Conservation (phyloP, 352 stramenopile species). For the Plasmopara viticola region DNA sequence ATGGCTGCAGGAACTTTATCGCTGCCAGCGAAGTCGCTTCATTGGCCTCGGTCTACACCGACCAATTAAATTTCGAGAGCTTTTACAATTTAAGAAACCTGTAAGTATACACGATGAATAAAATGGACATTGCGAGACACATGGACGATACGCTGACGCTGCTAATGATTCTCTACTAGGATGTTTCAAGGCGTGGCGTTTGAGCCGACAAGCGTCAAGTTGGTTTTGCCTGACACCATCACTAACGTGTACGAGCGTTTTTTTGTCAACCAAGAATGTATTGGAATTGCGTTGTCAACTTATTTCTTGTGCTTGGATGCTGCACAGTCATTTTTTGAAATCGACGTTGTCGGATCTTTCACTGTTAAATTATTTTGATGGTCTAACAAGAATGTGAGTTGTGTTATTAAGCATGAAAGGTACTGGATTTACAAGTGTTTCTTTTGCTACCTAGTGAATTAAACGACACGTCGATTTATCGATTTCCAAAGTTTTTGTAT, state of each 20-base stretch:
- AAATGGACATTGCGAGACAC: background rate
- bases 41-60: background rate
- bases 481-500: conserved; percentile 1
- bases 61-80: background rate
- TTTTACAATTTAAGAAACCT: background rate
- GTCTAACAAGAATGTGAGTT: background rate
- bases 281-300: background rate
- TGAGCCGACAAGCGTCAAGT: background rate
- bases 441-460: conserved; percentile 1
- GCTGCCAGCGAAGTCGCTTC: background rate
- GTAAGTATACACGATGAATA: background rate
- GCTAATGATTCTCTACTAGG: background rate
- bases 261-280: background rate
- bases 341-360: conserved; percentile 1
- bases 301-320: background rate
- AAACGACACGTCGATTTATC: background rate
- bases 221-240: background rate
- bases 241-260: background rate
- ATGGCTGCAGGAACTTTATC: background rate
- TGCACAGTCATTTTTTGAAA: conserved; percentile 1
- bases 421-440: background rate
- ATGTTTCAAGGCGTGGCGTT: background rate
- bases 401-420: background rate
- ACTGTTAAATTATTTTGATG: background rate
- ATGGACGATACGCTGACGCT: background rate